Base-by-base conservation (phyloP, 805 yeast species). In the Barnettozyma pratensis region DNA sequence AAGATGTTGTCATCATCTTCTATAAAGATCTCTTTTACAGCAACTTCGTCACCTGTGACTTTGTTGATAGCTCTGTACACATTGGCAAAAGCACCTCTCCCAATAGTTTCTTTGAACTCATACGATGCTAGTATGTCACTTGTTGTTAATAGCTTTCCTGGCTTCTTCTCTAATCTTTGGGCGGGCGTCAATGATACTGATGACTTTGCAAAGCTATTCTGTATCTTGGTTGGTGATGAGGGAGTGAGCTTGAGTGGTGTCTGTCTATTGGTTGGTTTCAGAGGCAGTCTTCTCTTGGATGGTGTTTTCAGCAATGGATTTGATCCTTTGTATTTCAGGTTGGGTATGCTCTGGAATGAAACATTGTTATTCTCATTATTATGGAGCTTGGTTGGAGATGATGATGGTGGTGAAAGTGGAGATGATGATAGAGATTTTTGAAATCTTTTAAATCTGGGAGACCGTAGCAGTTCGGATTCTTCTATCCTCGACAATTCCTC, bases 21-120 rank as follows among this genome's bases (percentile, higher is more conserved):
- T 39, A 86, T 72, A n/a, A 75, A 68, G 31, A 89, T 81, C 62
- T 85, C 91, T 62, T 89, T 89, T 27, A 90, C 79, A 1, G 96
- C 96, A 5, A 87, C 86, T 3, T 81, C 74, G 46, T 80, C 83
- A 6, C 80, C 79, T 0, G 91, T 85, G 46, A 70, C 71, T 50
- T 75, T 66, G 57, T 89, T 86, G 30, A 81, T 68, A 0, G 92
- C 96, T 50, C 78, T 76, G 65, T 83, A 90, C 4, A 92, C 97
- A 37, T 79, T 78, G 1, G 97, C 98, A 63, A 81, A 90, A 0
- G 97, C 97, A 2, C 99, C 99, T 51, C 79, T 79, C 3, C 98
- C 99, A 3, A 94, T 72, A 36, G 84, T 75, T 42, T 81, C 85
- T 42, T 74, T 72, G 56, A 83, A 70, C 30, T 71, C 70, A 58